These are phyloP conservation scores for Ciborinia camelliae DNA, from an alignment of 2,329 filamentous ascomycete species.

Conservation along the genomic window DNA sequence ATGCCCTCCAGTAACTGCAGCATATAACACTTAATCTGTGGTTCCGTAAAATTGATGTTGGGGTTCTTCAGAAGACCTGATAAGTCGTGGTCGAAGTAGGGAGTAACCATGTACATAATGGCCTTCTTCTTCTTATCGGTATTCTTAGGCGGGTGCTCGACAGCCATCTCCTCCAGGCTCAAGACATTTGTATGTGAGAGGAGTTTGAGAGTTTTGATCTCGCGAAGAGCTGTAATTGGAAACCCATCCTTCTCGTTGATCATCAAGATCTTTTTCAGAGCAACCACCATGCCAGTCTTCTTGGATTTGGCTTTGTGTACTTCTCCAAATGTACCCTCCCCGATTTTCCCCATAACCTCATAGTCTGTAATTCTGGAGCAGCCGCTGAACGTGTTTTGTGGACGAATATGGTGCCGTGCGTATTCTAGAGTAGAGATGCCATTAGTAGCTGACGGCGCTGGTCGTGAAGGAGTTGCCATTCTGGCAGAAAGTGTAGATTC, in stretches of 20 bases:
- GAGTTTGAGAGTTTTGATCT: slow-evolving; percentile 96
- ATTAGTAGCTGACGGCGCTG: slow-evolving; percentile 26
- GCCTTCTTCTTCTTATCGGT: slow-evolving; percentile 74
- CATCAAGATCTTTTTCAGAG: slow-evolving; percentile 98
- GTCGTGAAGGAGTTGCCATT: slow-evolving; percentile 21
- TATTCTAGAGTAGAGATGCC: slow-evolving; percentile 25
- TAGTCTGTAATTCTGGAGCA: slow-evolving; percentile 83
- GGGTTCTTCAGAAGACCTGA: slow-evolving; percentile 95
- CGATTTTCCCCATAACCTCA: slow-evolving; percentile 77
- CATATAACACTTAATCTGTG: slow-evolving; percentile 98
- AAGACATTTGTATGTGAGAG: slow-evolving; percentile 89
- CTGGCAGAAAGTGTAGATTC: neutral
- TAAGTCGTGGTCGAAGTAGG: slow-evolving; percentile 99
- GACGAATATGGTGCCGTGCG: slow-evolving; percentile 24
- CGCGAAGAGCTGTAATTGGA: slow-evolving; percentile 94
- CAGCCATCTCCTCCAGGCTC: slow-evolving; percentile 89
- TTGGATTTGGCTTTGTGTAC: slow-evolving; percentile 85
- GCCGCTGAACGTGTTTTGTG: slow-evolving; percentile 58
- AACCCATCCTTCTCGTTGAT: slow-evolving; percentile 99
- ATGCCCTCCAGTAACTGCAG: slow-evolving; percentile 87
- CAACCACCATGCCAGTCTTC: slow-evolving; percentile 71
- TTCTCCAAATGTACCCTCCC: slow-evolving; percentile 96
- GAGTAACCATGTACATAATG: slow-evolving; percentile 97
- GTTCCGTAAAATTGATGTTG: slow-evolving; percentile 77
- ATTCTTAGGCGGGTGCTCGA: slow-evolving; percentile 63